A percentile compares a stretch with the other conserved stretches of the same genome.
Evolutionary conservation across 2,329 filamentous ascomycete species (phyloP).

Genomic region (Cladosporium sp.): DNA sequence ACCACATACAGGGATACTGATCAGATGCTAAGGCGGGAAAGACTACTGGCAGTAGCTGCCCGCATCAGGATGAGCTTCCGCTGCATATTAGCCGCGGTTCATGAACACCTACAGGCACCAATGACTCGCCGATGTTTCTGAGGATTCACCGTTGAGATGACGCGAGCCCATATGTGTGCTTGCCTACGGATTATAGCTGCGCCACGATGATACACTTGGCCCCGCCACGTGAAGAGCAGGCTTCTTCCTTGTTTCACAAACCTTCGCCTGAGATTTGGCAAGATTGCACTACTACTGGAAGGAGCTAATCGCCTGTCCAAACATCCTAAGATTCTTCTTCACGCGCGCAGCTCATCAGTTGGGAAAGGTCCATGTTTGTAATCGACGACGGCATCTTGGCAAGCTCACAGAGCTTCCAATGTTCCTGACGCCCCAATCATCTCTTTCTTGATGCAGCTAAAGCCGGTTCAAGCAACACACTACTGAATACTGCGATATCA

Average conservation of each 20-base stretch:
- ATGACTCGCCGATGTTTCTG: conserved; percentile 4
- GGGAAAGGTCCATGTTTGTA: too few species aligned
- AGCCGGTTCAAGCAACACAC: too few species aligned
- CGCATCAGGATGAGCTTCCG: neutral
- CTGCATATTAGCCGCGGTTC: neutral
- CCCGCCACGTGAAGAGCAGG: conserved; percentile 9
- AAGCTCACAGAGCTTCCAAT: too few species aligned
- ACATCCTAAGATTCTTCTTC: too few species aligned
- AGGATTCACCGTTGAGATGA: conserved; percentile 12
- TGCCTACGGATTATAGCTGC: neutral
- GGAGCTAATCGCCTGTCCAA: too few species aligned
- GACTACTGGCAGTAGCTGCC: neutral
- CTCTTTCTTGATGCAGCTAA: too few species aligned
- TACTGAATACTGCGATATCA: too few species aligned
- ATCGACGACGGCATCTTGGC: too few species aligned
- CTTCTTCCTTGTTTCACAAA: conserved; percentile 5
- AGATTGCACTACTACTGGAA: too few species aligned
- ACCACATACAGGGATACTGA: neutral
- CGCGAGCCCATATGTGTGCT: neutral
- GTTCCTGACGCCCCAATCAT: too few species aligned
- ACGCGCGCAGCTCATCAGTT: too few species aligned
- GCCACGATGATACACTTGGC: neutral
- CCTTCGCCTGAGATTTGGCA: neutral
- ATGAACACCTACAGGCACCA: neutral
- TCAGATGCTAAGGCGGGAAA: neutral